A percentile compares a stretch with the other conserved stretches of the same genome.
Evolutionary conservation across 2,329 filamentous ascomycete genomes (phyloP).

Genomic region (Penicillium occitanis): DNA sequence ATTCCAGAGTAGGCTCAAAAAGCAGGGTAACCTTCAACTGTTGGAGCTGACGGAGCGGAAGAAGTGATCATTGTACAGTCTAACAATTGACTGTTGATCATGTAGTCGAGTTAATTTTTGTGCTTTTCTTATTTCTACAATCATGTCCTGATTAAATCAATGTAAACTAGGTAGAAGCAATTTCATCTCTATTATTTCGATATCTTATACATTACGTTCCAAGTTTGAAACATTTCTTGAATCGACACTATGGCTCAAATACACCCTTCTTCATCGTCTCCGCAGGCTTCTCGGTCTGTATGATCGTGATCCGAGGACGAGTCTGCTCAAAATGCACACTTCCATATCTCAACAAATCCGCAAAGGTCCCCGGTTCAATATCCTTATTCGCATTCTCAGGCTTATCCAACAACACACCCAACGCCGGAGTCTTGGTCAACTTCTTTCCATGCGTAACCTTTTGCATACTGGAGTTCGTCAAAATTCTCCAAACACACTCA

Average conservation of each 20-base stretch:
- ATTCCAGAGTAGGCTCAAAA: background rate
- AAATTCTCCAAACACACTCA: constrained; percentile 27
- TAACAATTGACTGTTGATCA: background rate
- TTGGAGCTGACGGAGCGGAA: constrained; percentile 1
- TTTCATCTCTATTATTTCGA: background rate
- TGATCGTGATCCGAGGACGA: constrained; percentile 21
- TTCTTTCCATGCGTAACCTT: constrained; percentile 33
- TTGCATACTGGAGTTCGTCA: constrained; percentile 29
- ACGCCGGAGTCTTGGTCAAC: constrained; percentile 24
- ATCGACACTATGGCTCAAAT: constrained; percentile 24
- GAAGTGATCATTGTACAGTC: background rate
- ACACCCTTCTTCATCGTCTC: constrained; percentile 25
- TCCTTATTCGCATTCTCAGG: constrained; percentile 28
- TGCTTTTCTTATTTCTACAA: no score
- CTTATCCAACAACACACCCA: constrained; percentile 32
- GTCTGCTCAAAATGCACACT: constrained; percentile 32
- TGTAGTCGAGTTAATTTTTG: background rate
- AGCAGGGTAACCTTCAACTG: constrained; percentile 6
- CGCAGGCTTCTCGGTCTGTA: constrained; percentile 22
- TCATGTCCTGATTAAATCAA: background rate
- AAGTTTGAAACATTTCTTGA: no score
- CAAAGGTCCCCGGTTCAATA: constrained; percentile 31
- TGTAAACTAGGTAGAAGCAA: background rate
- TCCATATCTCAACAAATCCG: constrained; percentile 32
- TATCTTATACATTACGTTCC: background rate